Percentiles rank a stretch among this genome's conserved stretches.
These are phyloP conservation scores for Schizothecium vesticola DNA, from an alignment of 495 filamentous ascomycete genomes.

Conservation along the genomic window DNA sequence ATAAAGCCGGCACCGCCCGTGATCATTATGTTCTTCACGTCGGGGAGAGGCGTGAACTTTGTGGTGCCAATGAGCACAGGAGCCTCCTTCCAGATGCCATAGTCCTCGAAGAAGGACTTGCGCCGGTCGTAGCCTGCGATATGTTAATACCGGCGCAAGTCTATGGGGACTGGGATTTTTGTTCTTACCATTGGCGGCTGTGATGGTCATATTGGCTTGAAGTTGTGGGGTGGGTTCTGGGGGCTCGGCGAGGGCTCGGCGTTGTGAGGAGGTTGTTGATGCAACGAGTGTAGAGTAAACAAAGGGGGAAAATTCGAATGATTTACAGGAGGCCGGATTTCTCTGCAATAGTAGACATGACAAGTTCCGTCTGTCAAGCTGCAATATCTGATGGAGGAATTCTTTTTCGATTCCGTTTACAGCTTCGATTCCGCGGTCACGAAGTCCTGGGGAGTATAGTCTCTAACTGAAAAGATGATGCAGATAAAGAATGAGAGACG, in stretches of 20 bases:
- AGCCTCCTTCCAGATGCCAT: conserved; percentile 59
- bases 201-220: conserved; percentile 1
- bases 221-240: background rate
- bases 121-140: conserved; percentile 5
- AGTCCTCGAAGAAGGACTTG: conserved; percentile 45
- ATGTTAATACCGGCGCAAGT: background rate
- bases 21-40: conserved; percentile 67
- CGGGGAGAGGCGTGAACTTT: conserved; percentile 54
- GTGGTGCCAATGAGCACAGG: conserved; percentile 59
- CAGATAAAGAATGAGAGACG: background rate
- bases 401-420: background rate
- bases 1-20: conserved; percentile 72
- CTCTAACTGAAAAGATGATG: background rate
- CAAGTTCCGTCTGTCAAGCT: background rate
- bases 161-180: background rate
- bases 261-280: background rate
- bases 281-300: background rate
- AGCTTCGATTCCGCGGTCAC: background rate
- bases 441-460: background rate
- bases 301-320: background rate
- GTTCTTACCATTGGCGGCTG: conserved; percentile 2
- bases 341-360: background rate
- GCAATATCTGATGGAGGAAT: background rate
- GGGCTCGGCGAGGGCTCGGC: background rate
- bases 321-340: background rate